Conservation (phyloP, 306 rosid species). For the Hippophae gyantsensis region DNA sequence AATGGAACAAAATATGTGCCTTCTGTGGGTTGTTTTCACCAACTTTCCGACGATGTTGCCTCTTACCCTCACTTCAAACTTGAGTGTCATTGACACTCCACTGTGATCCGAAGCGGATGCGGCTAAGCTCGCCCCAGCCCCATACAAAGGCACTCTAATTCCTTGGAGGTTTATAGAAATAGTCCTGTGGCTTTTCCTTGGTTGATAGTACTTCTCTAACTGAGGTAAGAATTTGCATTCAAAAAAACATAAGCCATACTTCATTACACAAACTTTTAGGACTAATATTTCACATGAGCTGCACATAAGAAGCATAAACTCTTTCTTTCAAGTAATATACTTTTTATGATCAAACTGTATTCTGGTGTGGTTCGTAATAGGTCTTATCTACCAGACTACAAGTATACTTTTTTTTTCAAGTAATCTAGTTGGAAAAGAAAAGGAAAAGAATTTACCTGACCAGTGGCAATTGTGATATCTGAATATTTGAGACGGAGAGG, state of each 20-base stretch:
- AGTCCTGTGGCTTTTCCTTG: constrained; percentile 39
- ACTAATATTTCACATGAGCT: too few relatives aligned
- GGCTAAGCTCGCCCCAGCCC: constrained; percentile 62
- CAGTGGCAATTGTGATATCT: constrained; percentile 60
- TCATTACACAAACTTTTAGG: too few relatives aligned
- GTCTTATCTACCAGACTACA: not conserved
- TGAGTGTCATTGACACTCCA: constrained; percentile 45
- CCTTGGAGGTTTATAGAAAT: constrained; percentile 53
- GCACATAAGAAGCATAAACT: too few relatives aligned
- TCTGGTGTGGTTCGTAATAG: too few relatives aligned
- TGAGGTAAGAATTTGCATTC: constrained; percentile 20
- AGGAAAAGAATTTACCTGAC: constrained; percentile 39
- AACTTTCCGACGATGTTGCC: constrained; percentile 64
- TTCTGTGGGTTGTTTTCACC: constrained; percentile 52
- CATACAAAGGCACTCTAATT: constrained; percentile 65
- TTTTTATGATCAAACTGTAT: too few relatives aligned
- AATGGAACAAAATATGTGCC: constrained; percentile 40
- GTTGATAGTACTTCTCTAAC: constrained; percentile 69
- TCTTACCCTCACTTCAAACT: constrained; percentile 45
- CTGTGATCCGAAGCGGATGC: constrained; percentile 33
- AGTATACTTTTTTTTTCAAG: not conserved
- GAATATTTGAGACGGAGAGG: constrained; percentile 65
- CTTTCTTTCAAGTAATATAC: too few relatives aligned
- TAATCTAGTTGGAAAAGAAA: not conserved
- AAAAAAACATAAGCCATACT: constrained; percentile 1